Evolutionary conservation across 1,284 basidiomycete genomes (phyloP).

Genomic region (Heterobasidion occidentale): DNA sequence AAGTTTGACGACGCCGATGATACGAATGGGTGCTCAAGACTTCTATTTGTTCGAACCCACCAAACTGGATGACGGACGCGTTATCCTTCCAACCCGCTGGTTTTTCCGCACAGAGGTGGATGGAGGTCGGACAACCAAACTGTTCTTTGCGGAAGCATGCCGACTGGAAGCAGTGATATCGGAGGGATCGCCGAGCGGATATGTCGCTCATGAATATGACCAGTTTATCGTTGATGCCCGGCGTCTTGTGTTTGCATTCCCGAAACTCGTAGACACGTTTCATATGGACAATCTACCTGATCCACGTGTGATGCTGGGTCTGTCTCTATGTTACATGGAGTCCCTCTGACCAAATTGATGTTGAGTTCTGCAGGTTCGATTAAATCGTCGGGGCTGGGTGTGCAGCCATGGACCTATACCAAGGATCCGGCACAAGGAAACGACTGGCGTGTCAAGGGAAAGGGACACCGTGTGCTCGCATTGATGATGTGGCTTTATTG

Average conservation of each 20-base stretch:
- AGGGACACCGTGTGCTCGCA: constrained; percentile 11
- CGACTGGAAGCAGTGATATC: neutral
- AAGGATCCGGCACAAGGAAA: constrained; percentile 7
- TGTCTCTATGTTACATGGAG: neutral
- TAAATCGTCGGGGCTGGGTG: neutral
- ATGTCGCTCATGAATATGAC: neutral
- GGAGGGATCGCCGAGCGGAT: neutral
- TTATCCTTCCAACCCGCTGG: neutral
- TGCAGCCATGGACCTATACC: neutral
- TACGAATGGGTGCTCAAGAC: neutral
- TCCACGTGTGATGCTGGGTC: neutral
- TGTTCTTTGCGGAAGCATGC: neutral
- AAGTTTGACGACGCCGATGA: neutral
- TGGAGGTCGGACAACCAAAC: neutral
- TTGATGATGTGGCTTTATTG: constrained; percentile 34
- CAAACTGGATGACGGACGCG: neutral
- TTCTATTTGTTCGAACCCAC: constrained; percentile 1
- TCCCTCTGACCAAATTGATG: neutral
- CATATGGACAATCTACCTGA: neutral
- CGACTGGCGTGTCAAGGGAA: constrained; percentile 10
- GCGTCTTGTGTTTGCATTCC: neutral
- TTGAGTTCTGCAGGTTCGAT: neutral
- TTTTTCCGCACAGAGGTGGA: neutral
- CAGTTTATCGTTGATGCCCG: neutral
- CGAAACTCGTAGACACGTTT: neutral